Evolutionary conservation across 2,329 filamentous ascomycete species (phyloP).

Genomic region (Phialophora macrospora): DNA sequence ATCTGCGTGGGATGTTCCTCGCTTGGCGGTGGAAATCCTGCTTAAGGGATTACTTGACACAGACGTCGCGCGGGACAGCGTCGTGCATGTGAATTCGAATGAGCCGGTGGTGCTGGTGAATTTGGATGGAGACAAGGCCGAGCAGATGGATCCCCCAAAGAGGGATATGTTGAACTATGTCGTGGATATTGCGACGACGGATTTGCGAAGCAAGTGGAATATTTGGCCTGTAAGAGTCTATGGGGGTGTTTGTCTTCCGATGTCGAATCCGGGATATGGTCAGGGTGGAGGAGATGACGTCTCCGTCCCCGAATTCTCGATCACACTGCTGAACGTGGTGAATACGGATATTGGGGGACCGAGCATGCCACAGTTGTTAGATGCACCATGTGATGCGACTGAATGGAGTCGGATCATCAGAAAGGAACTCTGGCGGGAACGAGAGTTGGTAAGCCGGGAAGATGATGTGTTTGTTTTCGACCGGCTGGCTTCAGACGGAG

Average conservation of each 20-base stretch:
- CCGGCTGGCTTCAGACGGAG: background rate
- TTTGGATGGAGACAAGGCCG: background rate
- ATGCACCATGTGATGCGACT: slow-evolving; percentile 28
- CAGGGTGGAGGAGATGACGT: background rate
- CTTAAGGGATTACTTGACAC: slow-evolving; percentile 27
- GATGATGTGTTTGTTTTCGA: slow-evolving; percentile 7
- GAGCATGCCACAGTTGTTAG: slow-evolving; percentile 38
- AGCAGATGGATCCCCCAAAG: background rate
- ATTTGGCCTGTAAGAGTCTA: slow-evolving; percentile 38
- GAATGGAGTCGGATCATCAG: slow-evolving; percentile 31
- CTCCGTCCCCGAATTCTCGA: slow-evolving; percentile 19
- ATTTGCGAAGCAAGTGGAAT: slow-evolving; percentile 30
- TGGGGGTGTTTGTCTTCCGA: slow-evolving; percentile 14
- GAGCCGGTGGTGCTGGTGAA: slow-evolving; percentile 38
- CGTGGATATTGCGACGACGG: slow-evolving; percentile 20
- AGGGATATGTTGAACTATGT: slow-evolving; percentile 2
- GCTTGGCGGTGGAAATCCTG: slow-evolving; percentile 17
- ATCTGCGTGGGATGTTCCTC: background rate
- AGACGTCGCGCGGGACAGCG: slow-evolving; percentile 14
- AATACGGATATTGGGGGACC: slow-evolving; percentile 40
- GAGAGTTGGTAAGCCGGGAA: slow-evolving; percentile 31
- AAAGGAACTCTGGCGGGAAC: slow-evolving; percentile 34
- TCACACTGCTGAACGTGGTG: slow-evolving; percentile 39
- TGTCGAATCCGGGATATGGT: background rate
- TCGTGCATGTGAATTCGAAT: slow-evolving; percentile 37